A percentile compares a stretch with the other conserved stretches of the same genome.
These are phyloP conservation scores for Coemansia brasiliensis DNA, from an alignment of 192 early-diverging fungal genomes.

Conservation along the genomic window DNA sequence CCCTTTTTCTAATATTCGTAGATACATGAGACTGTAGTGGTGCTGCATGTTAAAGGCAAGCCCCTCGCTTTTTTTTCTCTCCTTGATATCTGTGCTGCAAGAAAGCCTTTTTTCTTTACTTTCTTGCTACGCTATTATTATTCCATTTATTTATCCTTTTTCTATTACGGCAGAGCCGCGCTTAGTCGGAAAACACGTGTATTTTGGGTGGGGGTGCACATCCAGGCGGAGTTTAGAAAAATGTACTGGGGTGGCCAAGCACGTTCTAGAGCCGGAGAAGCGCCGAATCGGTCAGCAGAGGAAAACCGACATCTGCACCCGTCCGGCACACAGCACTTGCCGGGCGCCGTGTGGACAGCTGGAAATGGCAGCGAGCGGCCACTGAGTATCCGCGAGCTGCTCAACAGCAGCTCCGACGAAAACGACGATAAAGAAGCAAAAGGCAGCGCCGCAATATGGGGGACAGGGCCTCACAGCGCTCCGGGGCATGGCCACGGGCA, in stretches of 20 bases:
- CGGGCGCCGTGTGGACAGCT: background rate
- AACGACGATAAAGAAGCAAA: background rate
- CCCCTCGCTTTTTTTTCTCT: background rate
- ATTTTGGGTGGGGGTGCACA: too few relatives aligned
- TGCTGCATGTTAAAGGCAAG: too few relatives aligned
- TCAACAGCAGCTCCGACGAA: slow-evolving; percentile 23
- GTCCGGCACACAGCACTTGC: too few relatives aligned
- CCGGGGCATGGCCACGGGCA: background rate
- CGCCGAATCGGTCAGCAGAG: background rate
- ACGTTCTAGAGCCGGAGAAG: background rate
- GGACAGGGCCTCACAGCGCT: background rate
- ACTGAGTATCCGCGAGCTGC: slow-evolving; percentile 32
- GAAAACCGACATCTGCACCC: background rate
- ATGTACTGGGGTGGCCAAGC: slow-evolving; percentile 6
- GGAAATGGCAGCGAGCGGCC: background rate
- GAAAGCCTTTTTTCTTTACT: background rate
- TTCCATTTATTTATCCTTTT: background rate
- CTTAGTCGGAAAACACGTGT: background rate
- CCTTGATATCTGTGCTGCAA: background rate
- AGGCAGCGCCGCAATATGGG: background rate
- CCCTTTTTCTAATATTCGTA: slow-evolving; percentile 1
- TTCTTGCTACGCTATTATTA: background rate
- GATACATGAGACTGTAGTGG: background rate
- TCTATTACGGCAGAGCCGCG: background rate
- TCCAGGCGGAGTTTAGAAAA: slow-evolving; percentile 4